Percentiles rank a stretch among this genome's conserved stretches.
Conservation (phyloP, 352 stramenopile genomes). For the Phytophthora hybrid region DNA sequence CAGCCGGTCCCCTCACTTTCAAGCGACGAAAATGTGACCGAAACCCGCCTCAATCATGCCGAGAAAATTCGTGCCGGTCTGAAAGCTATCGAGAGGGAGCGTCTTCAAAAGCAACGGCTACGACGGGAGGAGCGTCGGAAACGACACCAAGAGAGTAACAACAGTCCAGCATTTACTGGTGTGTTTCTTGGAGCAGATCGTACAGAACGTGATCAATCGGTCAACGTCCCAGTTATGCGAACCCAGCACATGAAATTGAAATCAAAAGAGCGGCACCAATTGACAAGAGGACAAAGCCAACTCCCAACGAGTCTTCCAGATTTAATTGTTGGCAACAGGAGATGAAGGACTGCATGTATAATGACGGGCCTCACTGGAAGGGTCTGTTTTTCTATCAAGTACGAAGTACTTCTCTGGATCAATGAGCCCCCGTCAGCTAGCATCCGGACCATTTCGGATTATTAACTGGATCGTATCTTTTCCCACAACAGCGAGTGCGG, state of each 20-base stretch:
- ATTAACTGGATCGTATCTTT: no score
- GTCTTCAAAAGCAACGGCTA: slow-evolving; percentile 51
- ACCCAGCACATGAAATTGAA: slow-evolving; percentile 29
- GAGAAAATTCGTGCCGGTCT: slow-evolving; percentile 51
- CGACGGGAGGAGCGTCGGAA: slow-evolving; percentile 53
- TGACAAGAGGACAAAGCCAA: slow-evolving; percentile 18
- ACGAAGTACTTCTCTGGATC: no score
- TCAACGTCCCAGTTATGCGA: slow-evolving; percentile 11
- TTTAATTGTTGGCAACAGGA: slow-evolving; percentile 43
- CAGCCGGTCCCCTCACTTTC: slow-evolving; percentile 5
- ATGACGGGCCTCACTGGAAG: no score
- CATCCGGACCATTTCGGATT: no score
- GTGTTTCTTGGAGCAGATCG: slow-evolving; percentile 16
- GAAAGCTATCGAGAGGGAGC: slow-evolving; percentile 51
- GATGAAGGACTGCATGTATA: not conserved
- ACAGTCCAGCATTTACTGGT: slow-evolving; percentile 6
- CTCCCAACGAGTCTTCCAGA: slow-evolving; percentile 25
- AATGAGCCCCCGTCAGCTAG: no score
- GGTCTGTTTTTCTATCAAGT: no score
- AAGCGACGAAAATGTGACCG: slow-evolving; percentile 17
- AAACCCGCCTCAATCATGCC: slow-evolving; percentile 52
- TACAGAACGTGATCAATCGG: not conserved
- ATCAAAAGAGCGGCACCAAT: slow-evolving; percentile 19
- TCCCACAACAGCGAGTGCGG: no score
- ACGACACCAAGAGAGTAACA: slow-evolving; percentile 34